These are phyloP conservation scores for Beauveria bassiana DNA, from an alignment of 2,329 filamentous ascomycete genomes.

Conservation along the genomic window DNA sequence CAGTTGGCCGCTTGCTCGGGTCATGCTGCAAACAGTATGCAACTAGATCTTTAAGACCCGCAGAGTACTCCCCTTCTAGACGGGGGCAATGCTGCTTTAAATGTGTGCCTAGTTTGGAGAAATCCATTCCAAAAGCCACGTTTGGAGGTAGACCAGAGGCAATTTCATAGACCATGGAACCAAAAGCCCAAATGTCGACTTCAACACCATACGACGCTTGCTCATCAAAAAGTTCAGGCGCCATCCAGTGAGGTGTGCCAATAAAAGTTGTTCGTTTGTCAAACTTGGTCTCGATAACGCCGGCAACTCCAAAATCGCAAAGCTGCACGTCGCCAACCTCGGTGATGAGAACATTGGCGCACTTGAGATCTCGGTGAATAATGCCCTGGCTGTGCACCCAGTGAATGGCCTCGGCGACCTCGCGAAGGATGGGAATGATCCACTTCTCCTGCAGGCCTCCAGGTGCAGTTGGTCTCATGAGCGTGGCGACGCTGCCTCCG, in stretches of 20 bases:
- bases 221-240: slow-evolving; percentile 65
- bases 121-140: slow-evolving; percentile 42
- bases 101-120: slow-evolving; percentile 45
- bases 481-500: slow-evolving; percentile 71
- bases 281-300: slow-evolving; percentile 65
- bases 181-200: slow-evolving; percentile 80
- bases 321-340: slow-evolving; percentile 72
- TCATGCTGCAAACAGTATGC: slow-evolving; percentile 66
- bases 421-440: slow-evolving; percentile 59
- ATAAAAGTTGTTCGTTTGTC: slow-evolving; percentile 76
- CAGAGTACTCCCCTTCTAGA: slow-evolving; percentile 66
- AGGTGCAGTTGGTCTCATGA: slow-evolving; percentile 59
- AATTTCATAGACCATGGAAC: slow-evolving; percentile 73
- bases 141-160: slow-evolving; percentile 71
- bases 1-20: slow-evolving; percentile 59
- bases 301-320: slow-evolving; percentile 79
- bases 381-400: slow-evolving; percentile 64
- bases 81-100: slow-evolving; percentile 57
- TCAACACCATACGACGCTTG: slow-evolving; percentile 60
- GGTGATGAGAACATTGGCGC: slow-evolving; percentile 72
- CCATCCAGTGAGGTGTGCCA: slow-evolving; percentile 82
- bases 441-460: slow-evolving; percentile 62
- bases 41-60: slow-evolving; percentile 60
- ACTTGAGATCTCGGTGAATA: slow-evolving; percentile 66
- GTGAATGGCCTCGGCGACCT: slow-evolving; percentile 57